phyloP scores from a whole-genome alignment of 495 filamentous ascomycete species.

The Aspergillus sparsus region DNA sequence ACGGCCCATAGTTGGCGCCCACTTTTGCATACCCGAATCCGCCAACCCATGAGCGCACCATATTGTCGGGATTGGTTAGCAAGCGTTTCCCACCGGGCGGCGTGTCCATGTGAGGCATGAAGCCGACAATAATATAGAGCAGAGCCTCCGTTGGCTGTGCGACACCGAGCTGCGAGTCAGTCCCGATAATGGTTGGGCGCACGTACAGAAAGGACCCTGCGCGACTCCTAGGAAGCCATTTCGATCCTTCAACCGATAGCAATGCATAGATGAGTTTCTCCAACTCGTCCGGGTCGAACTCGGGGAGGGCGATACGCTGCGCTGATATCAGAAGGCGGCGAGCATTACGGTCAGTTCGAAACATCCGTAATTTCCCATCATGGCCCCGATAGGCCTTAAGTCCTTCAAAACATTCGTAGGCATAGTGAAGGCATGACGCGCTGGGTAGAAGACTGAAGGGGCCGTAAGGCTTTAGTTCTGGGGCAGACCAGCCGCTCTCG shows the following conservation, averaged over 20 bases:
- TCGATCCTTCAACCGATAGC: conserved; percentile 1
- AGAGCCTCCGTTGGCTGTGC: conserved; percentile 69
- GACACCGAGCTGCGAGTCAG: conserved; percentile 66
- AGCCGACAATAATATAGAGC: conserved; percentile 62
- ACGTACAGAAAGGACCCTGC: conserved; percentile 54
- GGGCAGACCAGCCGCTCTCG: conserved; percentile 63
- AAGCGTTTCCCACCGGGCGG: conserved; percentile 12
- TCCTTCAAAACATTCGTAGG: conserved; percentile 26
- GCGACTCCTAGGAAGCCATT: conserved; percentile 2
- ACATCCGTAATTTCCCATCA: conserved; percentile 63
- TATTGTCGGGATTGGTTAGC: conserved; percentile 7
- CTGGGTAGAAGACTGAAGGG: conserved; percentile 71
- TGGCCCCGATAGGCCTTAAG: conserved; percentile 24
- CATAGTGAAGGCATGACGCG: conserved; percentile 49
- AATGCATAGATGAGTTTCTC: conserved; percentile 49
- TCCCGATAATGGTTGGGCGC: conserved; percentile 76
- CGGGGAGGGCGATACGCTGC: conserved; percentile 69
- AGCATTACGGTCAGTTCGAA: conserved; percentile 72
- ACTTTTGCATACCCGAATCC: conserved; percentile 34
- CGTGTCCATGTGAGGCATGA: conserved; percentile 5
- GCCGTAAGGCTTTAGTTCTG: conserved; percentile 72
- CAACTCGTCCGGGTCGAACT: conserved; percentile 62
- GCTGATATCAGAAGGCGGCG: conserved; percentile 65
- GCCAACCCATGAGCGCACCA: conserved; percentile 31
- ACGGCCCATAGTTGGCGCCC: conserved; percentile 35